These are phyloP conservation scores for Fusarium bulbicola DNA, from an alignment of 2,329 filamentous ascomycete genomes.

Conservation along the genomic window DNA sequence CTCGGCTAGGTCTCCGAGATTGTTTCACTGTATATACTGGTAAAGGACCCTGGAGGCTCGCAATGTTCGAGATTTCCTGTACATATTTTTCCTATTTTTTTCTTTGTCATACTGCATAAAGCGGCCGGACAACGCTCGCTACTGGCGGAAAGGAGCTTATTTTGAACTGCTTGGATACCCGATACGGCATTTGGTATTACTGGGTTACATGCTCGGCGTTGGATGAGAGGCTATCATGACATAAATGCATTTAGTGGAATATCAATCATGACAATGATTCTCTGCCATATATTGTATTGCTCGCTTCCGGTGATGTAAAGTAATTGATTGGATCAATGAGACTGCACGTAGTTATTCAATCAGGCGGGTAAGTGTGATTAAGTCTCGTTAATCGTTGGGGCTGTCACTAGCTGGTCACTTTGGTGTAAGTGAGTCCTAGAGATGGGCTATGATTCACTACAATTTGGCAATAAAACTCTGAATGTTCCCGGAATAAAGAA, in stretches of 20 bases:
- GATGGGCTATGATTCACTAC: too few species aligned
- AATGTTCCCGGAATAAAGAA: not conserved
- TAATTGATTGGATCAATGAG: not conserved
- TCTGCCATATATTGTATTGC: not conserved
- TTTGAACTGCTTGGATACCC: conserved; percentile 47
- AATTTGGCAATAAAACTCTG: not conserved
- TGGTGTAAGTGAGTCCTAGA: not conserved
- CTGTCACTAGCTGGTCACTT: not conserved
- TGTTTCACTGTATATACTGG: conserved; percentile 36
- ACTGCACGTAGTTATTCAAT: too few species aligned
- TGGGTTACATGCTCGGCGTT: conserved; percentile 42
- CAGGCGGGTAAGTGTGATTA: not conserved
- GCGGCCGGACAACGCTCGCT: conserved; percentile 41
- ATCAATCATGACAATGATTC: conserved; percentile 41
- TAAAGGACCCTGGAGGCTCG: conserved; percentile 10
- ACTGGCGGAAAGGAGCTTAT: conserved; percentile 26
- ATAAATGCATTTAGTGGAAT: conserved; percentile 29
- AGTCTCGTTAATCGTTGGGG: not conserved
- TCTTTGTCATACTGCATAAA: conserved; percentile 36
- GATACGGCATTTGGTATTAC: conserved; percentile 42
- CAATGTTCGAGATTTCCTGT: conserved; percentile 25
- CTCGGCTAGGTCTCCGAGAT: conserved; percentile 26
- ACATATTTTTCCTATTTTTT: conserved; percentile 31
- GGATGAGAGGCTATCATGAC: conserved; percentile 40
- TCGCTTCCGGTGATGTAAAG: not conserved